Base-by-base conservation (phyloP, 768 basidiomycete species). In the Suillus sp. region DNA sequence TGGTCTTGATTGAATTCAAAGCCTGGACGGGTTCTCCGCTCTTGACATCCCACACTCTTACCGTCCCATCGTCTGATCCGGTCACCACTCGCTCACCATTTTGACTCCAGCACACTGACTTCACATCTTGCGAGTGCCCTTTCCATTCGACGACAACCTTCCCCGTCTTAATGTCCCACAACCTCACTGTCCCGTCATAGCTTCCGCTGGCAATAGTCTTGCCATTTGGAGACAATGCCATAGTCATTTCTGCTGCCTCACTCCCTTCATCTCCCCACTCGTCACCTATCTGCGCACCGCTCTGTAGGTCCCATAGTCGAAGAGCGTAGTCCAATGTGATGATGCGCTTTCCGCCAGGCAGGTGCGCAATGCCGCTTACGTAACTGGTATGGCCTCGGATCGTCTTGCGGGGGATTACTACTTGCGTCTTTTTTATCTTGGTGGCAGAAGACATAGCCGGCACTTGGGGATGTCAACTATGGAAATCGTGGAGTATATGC, bases 241-340 rank as follows among this genome's bases (percentile, higher is more conserved):
- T n/a, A 35, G 42, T 43, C 10, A 0, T 2, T n/a, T n/a, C 10
- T n/a, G 0, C 9, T 11, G 40, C 37, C 16, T 42, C 37, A 35
- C 63, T 42, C n/a, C 55, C 62, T 0, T 35, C 37, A 34, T 70
- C 70, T 27, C 13, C 2, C 47, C 25, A 48, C 22, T 30, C 51
- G 1, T 64, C 56, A 27, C 59, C 65, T 8, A 59, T 18, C 16
- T n/a, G 53, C 22, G 77, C 76, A 65, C 81, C 80, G 8, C 25
- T 48, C 38, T 57, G 50, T 2, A 42, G 6, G 56, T 67, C n/a
- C 66, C 66, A 67, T 30, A 67, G 5, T 32, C 66, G 62, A 13
- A 67, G 42, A 16, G 66, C 60, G 0, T 20, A 2, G 54, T 67
- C 66, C 0, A 0, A 0, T 30, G 62, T 67, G 30, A 64, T 53